Evolutionary conservation across 1,139 yeast genomes (phyloP).

Genomic region (Yamadazyma sp.): DNA sequence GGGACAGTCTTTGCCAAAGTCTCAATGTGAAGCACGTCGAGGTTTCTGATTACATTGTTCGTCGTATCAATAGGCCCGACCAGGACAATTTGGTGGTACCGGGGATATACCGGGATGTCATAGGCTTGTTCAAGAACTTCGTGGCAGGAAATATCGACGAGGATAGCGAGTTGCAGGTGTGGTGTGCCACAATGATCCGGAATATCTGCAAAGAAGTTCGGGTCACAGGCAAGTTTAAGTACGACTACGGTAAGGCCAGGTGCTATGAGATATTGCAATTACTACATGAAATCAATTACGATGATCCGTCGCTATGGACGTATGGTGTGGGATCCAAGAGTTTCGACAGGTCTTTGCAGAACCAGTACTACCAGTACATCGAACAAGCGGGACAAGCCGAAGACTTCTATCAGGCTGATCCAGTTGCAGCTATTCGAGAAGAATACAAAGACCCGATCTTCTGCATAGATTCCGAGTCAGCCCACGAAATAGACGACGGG

Average conservation of each 20-base stretch:
- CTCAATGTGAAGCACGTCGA: conserved; percentile 11
- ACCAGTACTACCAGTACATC: conserved; percentile 40
- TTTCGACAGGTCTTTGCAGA: conserved; percentile 27
- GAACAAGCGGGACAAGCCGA: conserved; percentile 15
- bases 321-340: conserved; percentile 31
- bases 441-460: conserved; percentile 57
- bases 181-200: conserved; percentile 37
- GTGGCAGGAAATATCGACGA: conserved; percentile 48
- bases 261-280: conserved; percentile 46
- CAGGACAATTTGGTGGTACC: conserved; percentile 18
- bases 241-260: conserved; percentile 47
- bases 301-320: conserved; percentile 52
- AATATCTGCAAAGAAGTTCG: conserved; percentile 29
- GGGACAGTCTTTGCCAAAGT: conserved; percentile 8
- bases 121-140: conserved; percentile 49
- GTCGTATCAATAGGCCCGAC: conserved; percentile 16
- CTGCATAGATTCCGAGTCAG: conserved; percentile 80
- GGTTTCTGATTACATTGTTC: conserved; percentile 23
- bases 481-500: conserved; percentile 95
- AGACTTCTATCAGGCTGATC: conserved; percentile 37
- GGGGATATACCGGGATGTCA: conserved; percentile 29
- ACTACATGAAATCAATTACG: conserved; percentile 18
- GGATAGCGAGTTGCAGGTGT: conserved; percentile 36
- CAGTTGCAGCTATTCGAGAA: conserved; percentile 29
- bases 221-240: conserved; percentile 28